phyloP scores from a whole-genome alignment of 164 flowering plant genomes.

The Tinospora cordifolia region DNA sequence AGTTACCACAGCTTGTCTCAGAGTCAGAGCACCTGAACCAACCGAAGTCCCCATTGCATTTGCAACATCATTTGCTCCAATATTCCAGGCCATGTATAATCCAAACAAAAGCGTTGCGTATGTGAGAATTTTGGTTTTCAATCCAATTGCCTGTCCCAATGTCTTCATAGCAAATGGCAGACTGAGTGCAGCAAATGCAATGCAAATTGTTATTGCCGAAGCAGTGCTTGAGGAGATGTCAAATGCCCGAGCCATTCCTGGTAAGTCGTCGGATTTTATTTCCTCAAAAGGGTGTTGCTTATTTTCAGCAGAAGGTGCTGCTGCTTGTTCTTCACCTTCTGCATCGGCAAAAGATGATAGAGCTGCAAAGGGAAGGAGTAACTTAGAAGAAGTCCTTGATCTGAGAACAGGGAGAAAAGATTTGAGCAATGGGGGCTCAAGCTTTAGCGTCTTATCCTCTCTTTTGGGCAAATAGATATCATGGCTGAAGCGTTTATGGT shows the following conservation, averaged over 20 bases:
- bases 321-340: constrained; percentile 30
- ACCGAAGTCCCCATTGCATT: constrained; percentile 99
- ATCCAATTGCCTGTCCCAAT: constrained; percentile 39
- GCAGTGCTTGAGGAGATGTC: constrained; percentile 63
- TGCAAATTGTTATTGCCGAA: constrained; percentile 50
- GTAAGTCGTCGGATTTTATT: constrained; percentile 24
- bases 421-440: constrained; percentile 16
- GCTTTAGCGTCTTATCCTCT: constrained; percentile 4
- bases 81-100: constrained; percentile 98
- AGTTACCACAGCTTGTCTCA: constrained; percentile 79
- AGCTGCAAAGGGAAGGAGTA: constrained; percentile 39
- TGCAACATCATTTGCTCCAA: constrained; percentile 96
- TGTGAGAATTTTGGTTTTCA: constrained; percentile 60
- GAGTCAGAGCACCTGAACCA: constrained; percentile 88
- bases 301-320: background rate
- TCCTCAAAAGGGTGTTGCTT: constrained; percentile 14
- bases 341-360: constrained; percentile 59
- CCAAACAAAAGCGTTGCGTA: constrained; percentile 70
- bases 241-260: constrained; percentile 86
- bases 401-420: constrained; percentile 21
- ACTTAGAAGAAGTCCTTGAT: constrained; percentile 13
- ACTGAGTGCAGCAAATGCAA: constrained; percentile 59
- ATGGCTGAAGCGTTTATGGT: constrained; percentile 18
- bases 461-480: constrained; percentile 10
- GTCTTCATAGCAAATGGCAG: constrained; percentile 59